A percentile compares a stretch with the other conserved stretches of the same genome.
Evolutionary conservation across 768 basidiomycete genomes (phyloP).

Genomic region (Russula vinacea): DNA sequence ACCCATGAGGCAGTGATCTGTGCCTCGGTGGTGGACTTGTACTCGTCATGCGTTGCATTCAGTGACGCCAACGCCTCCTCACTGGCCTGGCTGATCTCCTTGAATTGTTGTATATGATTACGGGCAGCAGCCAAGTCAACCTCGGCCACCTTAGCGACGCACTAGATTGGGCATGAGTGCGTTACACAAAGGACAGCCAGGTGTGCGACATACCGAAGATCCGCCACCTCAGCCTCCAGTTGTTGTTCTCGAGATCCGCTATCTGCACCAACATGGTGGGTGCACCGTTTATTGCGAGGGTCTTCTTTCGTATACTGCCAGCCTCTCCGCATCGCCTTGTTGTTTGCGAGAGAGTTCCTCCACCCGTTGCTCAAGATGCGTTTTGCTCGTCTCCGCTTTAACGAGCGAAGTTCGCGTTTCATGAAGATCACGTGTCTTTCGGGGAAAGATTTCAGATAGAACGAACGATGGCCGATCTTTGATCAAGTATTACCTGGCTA

Average conservation of each 20-base stretch:
- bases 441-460: not conserved
- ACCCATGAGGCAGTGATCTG: slow-evolving; percentile 69
- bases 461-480: not conserved
- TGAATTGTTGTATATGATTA: slow-evolving; percentile 77
- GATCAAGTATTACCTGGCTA: slow-evolving; percentile 50
- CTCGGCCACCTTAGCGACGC: slow-evolving; percentile 74
- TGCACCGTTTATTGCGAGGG: slow-evolving; percentile 36
- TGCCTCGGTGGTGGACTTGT: slow-evolving; percentile 68
- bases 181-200: not conserved
- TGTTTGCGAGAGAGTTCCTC: slow-evolving; percentile 60
- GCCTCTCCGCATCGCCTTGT: slow-evolving; percentile 78
- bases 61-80: slow-evolving; percentile 71
- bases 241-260: slow-evolving; percentile 69
- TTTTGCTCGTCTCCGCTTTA: slow-evolving; percentile 73
- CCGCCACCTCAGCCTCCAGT: slow-evolving; percentile 79
- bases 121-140: slow-evolving; percentile 70
- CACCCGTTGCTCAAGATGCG: slow-evolving; percentile 70
- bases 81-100: slow-evolving; percentile 79
- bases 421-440: slow-evolving; percentile 59
- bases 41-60: slow-evolving; percentile 75
- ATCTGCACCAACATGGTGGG: slow-evolving; percentile 40
- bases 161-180: slow-evolving; percentile 38
- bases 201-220: slow-evolving; percentile 57
- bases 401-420: slow-evolving; percentile 68
- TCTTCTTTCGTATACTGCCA: slow-evolving; percentile 81